phyloP scores from a whole-genome alignment of 2,329 filamentous ascomycete genomes.

The Coniochaeta ligniaria region DNA sequence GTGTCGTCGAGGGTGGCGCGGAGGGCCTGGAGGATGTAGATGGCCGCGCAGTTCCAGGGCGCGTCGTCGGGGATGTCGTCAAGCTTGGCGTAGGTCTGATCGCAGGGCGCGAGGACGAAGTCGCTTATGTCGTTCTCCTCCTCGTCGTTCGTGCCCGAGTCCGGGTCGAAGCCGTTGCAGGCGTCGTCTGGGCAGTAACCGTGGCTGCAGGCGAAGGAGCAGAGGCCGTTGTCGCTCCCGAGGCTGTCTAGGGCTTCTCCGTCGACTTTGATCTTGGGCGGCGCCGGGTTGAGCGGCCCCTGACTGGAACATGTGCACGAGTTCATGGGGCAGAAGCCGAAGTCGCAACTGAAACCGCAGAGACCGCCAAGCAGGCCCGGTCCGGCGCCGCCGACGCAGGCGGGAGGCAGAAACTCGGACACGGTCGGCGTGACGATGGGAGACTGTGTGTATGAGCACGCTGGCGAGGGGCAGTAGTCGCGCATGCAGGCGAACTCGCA shows the following conservation, averaged over 20 bases:
- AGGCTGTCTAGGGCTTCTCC: not conserved
- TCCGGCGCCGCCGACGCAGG: not conserved
- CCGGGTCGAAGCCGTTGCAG: no score
- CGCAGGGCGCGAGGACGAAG: no score
- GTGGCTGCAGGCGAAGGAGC: not conserved
- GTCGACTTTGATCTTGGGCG: not conserved
- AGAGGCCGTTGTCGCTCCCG: not conserved
- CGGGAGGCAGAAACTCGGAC: constrained; percentile 4
- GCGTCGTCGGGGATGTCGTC: no score
- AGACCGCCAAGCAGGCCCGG: not conserved
- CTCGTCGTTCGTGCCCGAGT: no score
- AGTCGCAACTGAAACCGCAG: not conserved
- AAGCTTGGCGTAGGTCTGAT: no score
- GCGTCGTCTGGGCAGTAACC: not conserved
- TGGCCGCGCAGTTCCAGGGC: no score
- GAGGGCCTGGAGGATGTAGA: no score
- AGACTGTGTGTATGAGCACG: constrained; percentile 4
- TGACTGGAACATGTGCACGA: not conserved
- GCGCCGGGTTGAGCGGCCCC: not conserved
- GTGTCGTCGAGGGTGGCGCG: no score
- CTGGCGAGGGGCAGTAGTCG: constrained; percentile 9
- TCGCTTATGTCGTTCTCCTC: no score
- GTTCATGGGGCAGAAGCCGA: not conserved
- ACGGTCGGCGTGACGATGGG: not conserved
- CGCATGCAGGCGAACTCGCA: constrained; percentile 5